phyloP scores from a whole-genome alignment of 225 moss, liverwort and hornwort species.

The Marchantia polymorpha region DNA sequence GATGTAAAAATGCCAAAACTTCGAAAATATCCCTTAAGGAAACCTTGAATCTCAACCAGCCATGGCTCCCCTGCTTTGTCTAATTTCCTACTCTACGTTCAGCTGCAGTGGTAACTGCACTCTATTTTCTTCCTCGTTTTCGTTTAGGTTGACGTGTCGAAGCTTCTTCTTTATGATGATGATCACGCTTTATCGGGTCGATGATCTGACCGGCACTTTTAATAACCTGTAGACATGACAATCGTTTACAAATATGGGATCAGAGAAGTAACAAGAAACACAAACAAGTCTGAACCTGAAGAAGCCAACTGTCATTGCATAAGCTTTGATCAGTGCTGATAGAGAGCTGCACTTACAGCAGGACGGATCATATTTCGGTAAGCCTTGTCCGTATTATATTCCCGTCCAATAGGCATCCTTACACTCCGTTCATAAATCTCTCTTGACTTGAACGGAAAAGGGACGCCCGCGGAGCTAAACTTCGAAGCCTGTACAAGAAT shows the following conservation, averaged over 20 bases:
- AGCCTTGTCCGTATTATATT: conserved; percentile 86
- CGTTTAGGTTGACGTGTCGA: neutral
- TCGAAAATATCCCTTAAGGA: too few species aligned
- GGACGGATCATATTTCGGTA: conserved; percentile 92
- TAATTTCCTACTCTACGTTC: neutral
- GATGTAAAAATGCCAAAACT: too few species aligned
- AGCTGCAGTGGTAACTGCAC: neutral
- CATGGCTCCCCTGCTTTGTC: too few species aligned
- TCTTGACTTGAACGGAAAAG: conserved; percentile 73
- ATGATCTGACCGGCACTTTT: conserved; percentile 81
- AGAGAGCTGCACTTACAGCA: conserved; percentile 47
- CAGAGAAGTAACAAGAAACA: neutral
- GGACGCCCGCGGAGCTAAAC: conserved; percentile 62
- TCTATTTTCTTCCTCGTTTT: conserved; percentile 7
- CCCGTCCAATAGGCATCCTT: conserved; percentile 88
- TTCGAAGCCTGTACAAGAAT: conserved; percentile 50
- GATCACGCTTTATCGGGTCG: conserved; percentile 64
- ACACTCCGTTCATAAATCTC: conserved; percentile 81
- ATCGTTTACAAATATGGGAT: neutral
- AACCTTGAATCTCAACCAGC: too few species aligned
- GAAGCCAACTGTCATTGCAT: neutral
- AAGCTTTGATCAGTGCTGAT: neutral
- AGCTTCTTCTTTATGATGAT: conserved; percentile 3
- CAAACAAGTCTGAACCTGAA: neutral
- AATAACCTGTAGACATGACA: conserved; percentile 51